These are phyloP conservation scores for Penicillium cosmopolitanum DNA, from an alignment of 495 filamentous ascomycete genomes.

Conservation along the genomic window DNA sequence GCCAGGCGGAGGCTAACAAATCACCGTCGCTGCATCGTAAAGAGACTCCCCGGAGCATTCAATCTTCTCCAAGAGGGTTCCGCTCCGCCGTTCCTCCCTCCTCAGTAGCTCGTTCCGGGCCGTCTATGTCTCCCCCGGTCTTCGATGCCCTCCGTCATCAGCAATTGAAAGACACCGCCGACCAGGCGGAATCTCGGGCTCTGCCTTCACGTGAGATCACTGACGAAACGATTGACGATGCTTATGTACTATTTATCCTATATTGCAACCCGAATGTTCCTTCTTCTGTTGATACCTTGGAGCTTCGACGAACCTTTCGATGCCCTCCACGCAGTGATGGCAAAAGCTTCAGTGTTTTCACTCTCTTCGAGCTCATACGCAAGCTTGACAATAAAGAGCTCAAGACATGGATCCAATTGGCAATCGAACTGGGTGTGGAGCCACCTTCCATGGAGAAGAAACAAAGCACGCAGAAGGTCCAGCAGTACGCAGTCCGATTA, in stretches of 20 bases:
- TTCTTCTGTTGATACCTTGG: conserved; percentile 67
- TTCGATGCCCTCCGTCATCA: conserved; percentile 40
- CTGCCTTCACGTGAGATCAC: conserved; percentile 74
- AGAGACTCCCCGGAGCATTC: conserved; percentile 49
- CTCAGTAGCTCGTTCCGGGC: conserved; percentile 37
- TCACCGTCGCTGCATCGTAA: conserved; percentile 48
- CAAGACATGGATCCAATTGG: conserved; percentile 95
- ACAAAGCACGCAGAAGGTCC: conserved; percentile 94
- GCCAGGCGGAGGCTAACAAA: conserved; percentile 40
- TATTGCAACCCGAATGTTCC: conserved; percentile 87
- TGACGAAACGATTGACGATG: conserved; percentile 77
- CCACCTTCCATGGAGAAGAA: conserved; percentile 82
- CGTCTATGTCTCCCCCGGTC: conserved; percentile 48
- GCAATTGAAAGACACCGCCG: conserved; percentile 37
- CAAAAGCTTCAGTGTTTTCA: conserved; percentile 85
- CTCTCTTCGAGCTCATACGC: conserved; percentile 80
- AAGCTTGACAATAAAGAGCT: conserved; percentile 85
- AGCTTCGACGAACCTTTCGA: conserved; percentile 79
- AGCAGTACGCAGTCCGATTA: conserved; percentile 92
- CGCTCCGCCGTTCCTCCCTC: conserved; percentile 35
- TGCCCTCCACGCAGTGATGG: conserved; percentile 89
- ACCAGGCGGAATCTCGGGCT: conserved; percentile 40
- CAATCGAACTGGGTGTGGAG: conserved; percentile 87
- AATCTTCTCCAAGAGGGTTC: conserved; percentile 45
- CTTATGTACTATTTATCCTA: conserved; percentile 86